Percentiles rank a stretch among this genome's conserved stretches.
These are phyloP conservation scores for Pyrenula massariospora DNA, from an alignment of 495 filamentous ascomycete genomes.

Conservation along the genomic window DNA sequence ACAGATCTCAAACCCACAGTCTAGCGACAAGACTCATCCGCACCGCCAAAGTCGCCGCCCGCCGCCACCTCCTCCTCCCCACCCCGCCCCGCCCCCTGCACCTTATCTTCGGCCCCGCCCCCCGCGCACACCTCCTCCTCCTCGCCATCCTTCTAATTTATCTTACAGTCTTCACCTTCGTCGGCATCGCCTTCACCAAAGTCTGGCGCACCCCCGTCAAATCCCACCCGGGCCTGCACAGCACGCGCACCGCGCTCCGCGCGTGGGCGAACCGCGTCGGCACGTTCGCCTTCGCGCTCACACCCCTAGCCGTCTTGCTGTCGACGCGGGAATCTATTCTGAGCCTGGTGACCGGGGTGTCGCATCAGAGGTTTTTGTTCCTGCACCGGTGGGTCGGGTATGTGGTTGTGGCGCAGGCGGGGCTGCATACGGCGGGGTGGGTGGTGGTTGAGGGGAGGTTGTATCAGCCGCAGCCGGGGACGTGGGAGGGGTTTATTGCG, in stretches of 20 bases:
- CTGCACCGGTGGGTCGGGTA: constrained; percentile 55
- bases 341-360: constrained; percentile 47
- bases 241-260: constrained; percentile 46
- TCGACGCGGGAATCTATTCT: constrained; percentile 49
- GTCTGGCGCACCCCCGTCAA: constrained; percentile 52
- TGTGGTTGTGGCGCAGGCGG: constrained; percentile 48
- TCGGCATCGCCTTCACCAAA: constrained; percentile 43
- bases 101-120: constrained; percentile 22
- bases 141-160: constrained; percentile 38
- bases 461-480: constrained; percentile 52
- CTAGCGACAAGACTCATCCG: background rate
- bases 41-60: constrained; percentile 7
- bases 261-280: constrained; percentile 53
- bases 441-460: constrained; percentile 45
- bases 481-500: constrained; percentile 35
- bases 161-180: constrained; percentile 50
- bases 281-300: constrained; percentile 53
- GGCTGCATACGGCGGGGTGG: constrained; percentile 57
- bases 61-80: constrained; percentile 23
- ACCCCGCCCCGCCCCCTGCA: constrained; percentile 22
- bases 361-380: constrained; percentile 60
- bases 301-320: constrained; percentile 48
- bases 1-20: background rate
- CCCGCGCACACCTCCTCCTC: constrained; percentile 34
- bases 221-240: constrained; percentile 27